Evolutionary conservation across 2,329 filamentous ascomycete genomes (phyloP).

Genomic region (Teratosphaeria epicoccoides): DNA sequence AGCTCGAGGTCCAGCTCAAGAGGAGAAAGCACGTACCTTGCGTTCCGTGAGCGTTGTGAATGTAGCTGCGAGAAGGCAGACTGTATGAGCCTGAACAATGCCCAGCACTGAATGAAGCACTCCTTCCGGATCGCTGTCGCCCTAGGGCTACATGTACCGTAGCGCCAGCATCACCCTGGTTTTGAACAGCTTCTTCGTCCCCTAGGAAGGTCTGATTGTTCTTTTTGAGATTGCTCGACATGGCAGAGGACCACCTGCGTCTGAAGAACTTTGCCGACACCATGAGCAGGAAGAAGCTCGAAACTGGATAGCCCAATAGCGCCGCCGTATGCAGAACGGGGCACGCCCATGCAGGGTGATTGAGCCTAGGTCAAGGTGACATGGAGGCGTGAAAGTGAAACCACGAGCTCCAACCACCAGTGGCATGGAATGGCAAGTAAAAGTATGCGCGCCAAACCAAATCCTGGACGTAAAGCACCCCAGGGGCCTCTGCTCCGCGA

Average conservation of each 20-base stretch:
- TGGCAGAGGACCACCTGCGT: constrained; percentile 1
- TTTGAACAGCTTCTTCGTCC: constrained; percentile 1
- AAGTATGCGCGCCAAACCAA: neutral
- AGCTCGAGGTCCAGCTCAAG: neutral
- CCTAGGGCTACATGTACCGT: neutral
- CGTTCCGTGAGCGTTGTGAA: constrained; percentile 22
- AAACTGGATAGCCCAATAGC: neutral
- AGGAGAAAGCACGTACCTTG: constrained; percentile 7
- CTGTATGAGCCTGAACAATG: constrained; percentile 22
- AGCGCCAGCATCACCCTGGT: neutral
- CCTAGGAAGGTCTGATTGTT: neutral
- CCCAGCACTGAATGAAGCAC: constrained; percentile 6
- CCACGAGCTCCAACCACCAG: neutral
- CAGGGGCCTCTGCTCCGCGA: neutral
- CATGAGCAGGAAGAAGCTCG: neutral
- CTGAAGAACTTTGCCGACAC: constrained; percentile 3
- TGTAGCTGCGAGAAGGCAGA: constrained; percentile 26
- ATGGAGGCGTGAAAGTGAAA: neutral
- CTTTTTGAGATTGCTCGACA: neutral
- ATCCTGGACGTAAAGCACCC: neutral
- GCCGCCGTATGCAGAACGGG: neutral
- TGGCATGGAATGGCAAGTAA: neutral
- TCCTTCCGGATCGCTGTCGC: neutral
- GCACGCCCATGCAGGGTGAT: neutral
- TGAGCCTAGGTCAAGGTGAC: neutral